A percentile compares a stretch with the other conserved stretches of the same genome.
Evolutionary conservation across 305 asterid genomes (phyloP).

Genomic region (Salvia sclarea): DNA sequence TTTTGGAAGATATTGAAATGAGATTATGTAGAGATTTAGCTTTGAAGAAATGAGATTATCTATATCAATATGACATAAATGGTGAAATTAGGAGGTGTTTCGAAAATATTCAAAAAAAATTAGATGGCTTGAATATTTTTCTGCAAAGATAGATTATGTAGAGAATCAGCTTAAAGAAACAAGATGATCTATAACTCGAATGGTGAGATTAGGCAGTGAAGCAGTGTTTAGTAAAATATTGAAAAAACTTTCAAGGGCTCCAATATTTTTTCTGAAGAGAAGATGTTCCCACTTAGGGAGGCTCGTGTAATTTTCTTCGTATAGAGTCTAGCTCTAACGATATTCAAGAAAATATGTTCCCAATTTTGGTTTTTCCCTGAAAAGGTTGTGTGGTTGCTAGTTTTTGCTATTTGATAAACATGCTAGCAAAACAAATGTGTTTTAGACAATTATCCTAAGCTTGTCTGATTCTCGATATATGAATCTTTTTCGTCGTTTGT

Average conservation of each 20-base stretch:
- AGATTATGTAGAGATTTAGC: background rate
- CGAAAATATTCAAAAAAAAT: background rate
- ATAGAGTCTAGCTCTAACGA: background rate
- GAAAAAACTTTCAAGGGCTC: background rate
- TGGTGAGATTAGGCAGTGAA: constrained; percentile 16
- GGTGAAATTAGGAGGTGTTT: constrained; percentile 9
- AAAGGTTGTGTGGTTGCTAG: constrained; percentile 8
- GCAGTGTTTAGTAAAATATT: background rate
- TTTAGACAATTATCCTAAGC: background rate
- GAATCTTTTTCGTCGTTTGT: background rate
- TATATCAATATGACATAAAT: background rate
- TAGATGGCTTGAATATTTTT: background rate
- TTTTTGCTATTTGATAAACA: constrained; percentile 1
- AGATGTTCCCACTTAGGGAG: background rate
- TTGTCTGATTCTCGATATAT: background rate
- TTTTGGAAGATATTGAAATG: background rate
- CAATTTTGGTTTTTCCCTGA: background rate
- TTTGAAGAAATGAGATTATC: background rate
- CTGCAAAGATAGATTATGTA: background rate
- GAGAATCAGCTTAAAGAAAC: background rate
- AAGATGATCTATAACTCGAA: background rate
- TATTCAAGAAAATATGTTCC: background rate
- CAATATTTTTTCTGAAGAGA: background rate
- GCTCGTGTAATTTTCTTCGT: background rate
- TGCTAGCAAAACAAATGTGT: background rate